Conservation (phyloP, 2,329 filamentous ascomycete species). For the Nigrospora osmanthi region DNA sequence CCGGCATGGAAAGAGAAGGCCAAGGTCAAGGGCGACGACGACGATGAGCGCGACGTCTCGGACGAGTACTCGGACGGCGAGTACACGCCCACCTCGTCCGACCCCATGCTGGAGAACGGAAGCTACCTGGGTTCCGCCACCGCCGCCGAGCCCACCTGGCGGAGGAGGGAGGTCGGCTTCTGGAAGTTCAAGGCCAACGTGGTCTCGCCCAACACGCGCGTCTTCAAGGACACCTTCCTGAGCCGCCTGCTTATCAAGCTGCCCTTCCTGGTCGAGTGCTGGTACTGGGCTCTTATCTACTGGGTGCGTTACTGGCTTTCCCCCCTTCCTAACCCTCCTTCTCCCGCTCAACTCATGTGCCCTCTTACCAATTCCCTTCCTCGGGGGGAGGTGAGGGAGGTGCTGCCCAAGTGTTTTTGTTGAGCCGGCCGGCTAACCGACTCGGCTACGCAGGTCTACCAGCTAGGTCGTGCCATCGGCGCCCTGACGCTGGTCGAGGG, state of each 20-base stretch:
- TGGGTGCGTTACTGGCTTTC: constrained; percentile 45
- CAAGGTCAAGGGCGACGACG: background rate
- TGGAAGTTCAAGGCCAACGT: constrained; percentile 38
- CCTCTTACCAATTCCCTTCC: background rate
- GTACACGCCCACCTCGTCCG: constrained; percentile 22
- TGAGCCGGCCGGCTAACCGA: no score
- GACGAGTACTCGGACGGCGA: background rate
- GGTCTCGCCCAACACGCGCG: constrained; percentile 51
- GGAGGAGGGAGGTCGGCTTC: constrained; percentile 18
- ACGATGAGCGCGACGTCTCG: background rate
- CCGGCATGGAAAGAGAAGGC: constrained; percentile 2
- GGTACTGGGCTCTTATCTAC: constrained; percentile 73
- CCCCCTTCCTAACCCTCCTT: background rate
- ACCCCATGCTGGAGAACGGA: constrained; percentile 40
- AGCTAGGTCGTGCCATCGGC: constrained; percentile 64
- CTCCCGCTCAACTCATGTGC: no score
- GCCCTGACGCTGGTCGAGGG: constrained; percentile 60
- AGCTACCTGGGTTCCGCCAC: constrained; percentile 6
- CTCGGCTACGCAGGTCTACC: constrained; percentile 52
- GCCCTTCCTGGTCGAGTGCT: constrained; percentile 66
- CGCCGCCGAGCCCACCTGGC: constrained; percentile 18
- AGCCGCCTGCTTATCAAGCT: constrained; percentile 58
- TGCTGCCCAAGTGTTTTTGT: no score
- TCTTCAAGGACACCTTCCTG: constrained; percentile 51
- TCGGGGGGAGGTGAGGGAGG: background rate